Percentiles rank a stretch among this genome's conserved stretches.
phyloP scores from a whole-genome alignment of 345 rosid genomes.

The Angophora floribunda region DNA sequence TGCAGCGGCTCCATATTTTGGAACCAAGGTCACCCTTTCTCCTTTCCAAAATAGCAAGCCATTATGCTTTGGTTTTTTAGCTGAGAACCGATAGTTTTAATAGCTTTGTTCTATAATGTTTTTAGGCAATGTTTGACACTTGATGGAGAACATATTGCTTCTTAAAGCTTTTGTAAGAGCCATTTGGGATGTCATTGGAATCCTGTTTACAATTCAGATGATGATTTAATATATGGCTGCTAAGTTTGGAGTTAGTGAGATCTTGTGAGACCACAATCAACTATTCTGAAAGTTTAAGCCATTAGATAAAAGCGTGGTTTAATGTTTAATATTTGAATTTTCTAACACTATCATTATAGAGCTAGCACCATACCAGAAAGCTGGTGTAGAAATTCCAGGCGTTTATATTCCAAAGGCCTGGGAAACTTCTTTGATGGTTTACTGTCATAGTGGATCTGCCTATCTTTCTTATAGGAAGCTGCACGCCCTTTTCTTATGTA shows the following conservation, averaged over 20 bases:
- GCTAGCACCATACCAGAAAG: not conserved
- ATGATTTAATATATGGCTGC: not conserved
- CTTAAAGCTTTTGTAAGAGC: not conserved
- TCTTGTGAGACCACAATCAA: no score
- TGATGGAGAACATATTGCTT: not conserved
- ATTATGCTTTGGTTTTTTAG: not conserved
- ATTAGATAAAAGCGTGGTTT: not conserved
- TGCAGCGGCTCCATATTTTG: conserved; percentile 93
- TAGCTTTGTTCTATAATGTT: not conserved
- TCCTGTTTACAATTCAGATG: not conserved
- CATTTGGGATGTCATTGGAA: not conserved
- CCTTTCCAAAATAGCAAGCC: not conserved
- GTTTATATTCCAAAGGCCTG: not conserved
- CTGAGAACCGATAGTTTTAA: not conserved
- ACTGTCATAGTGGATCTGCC: not conserved
- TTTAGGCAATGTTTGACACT: not conserved
- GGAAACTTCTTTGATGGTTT: not conserved
- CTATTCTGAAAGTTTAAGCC: not conserved
- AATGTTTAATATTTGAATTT: no score
- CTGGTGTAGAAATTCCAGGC: not conserved
- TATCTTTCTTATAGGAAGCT: not conserved
- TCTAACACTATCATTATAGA: no score
- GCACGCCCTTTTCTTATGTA: not conserved
- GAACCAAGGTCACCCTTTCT: conserved; percentile 50
- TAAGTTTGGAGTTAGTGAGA: not conserved